phyloP scores from a whole-genome alignment of 2,329 filamentous ascomycete species.

The Fusarium miscanthi region DNA sequence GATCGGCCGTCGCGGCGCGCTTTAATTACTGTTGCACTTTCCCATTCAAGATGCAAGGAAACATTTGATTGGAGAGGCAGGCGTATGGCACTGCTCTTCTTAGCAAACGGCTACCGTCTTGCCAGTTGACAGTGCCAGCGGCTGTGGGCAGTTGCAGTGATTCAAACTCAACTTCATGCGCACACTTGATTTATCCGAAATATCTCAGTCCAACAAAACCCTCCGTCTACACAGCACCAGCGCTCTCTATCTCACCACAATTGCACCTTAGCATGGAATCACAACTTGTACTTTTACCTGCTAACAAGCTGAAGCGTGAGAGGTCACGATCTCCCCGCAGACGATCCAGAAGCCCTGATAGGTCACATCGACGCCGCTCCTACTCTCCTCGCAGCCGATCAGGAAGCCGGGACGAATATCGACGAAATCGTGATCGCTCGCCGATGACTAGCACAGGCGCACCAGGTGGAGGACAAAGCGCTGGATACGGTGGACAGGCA shows the following conservation, averaged over 20 bases:
- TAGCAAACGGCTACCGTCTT: not conserved
- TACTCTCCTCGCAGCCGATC: constrained; percentile 84
- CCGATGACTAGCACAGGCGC: constrained; percentile 84
- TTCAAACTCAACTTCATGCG: constrained; percentile 22
- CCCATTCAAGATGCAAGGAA: not conserved
- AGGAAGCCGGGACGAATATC: constrained; percentile 79
- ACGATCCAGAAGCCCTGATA: constrained; percentile 86
- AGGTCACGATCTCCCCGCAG: constrained; percentile 82
- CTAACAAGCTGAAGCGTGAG: constrained; percentile 74
- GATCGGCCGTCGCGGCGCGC: constrained; percentile 28
- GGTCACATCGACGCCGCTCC: constrained; percentile 75
- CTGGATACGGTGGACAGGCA: constrained; percentile 68
- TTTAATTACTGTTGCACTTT: constrained; percentile 2
- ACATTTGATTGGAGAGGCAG: not conserved
- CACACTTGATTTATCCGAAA: constrained; percentile 15
- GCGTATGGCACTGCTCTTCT: constrained; percentile 4
- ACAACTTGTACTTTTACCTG: constrained; percentile 15
- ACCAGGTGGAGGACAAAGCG: constrained; percentile 75
- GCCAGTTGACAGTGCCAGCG: constrained; percentile 7
- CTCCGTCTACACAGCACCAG: constrained; percentile 17
- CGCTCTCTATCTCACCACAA: constrained; percentile 14
- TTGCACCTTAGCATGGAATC: constrained; percentile 31
- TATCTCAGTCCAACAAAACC: constrained; percentile 13
- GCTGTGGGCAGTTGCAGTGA: constrained; percentile 26
- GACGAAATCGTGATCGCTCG: constrained; percentile 79